Conservation (phyloP, 2,329 filamentous ascomycete genomes). For the Calonectria honghensis region DNA sequence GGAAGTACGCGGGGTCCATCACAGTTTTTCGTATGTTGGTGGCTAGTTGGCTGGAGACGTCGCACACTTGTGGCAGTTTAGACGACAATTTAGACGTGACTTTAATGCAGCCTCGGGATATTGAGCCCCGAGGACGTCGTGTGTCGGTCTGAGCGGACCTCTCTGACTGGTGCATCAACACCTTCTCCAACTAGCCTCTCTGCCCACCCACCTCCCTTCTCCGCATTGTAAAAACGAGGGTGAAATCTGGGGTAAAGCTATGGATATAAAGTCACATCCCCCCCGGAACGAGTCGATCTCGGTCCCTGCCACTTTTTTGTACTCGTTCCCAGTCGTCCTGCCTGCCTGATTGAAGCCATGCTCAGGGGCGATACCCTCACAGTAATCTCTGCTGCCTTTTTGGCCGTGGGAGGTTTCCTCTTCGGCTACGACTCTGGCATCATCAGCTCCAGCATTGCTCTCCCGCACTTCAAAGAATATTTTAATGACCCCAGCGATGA, state of each 20-base stretch:
- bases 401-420: slow-evolving; percentile 55
- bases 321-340: not conserved
- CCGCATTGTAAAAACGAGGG: slow-evolving; percentile 16
- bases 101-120: slow-evolving; percentile 8
- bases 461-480: slow-evolving; percentile 61
- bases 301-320: slow-evolving; percentile 2
- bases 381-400: slow-evolving; percentile 52
- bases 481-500: slow-evolving; percentile 61
- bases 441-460: slow-evolving; percentile 60
- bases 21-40: slow-evolving; percentile 4
- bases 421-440: slow-evolving; percentile 70
- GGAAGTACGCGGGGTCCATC: not conserved
- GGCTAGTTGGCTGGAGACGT: not conserved
- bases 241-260: slow-evolving; percentile 29
- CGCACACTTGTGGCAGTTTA: not conserved
- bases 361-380: slow-evolving; percentile 40
- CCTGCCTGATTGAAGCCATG: slow-evolving; percentile 32
- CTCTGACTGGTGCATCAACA: not conserved
- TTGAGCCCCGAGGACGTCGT: slow-evolving; percentile 15
- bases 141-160: not conserved
- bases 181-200: not conserved
- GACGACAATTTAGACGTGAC: not conserved
- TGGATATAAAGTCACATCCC: slow-evolving; percentile 25
- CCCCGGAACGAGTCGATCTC: slow-evolving; percentile 30
- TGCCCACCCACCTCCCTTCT: slow-evolving; percentile 4